Conservation (phyloP, 1,139 yeast genomes). For the Yamadazyma diospyri region DNA sequence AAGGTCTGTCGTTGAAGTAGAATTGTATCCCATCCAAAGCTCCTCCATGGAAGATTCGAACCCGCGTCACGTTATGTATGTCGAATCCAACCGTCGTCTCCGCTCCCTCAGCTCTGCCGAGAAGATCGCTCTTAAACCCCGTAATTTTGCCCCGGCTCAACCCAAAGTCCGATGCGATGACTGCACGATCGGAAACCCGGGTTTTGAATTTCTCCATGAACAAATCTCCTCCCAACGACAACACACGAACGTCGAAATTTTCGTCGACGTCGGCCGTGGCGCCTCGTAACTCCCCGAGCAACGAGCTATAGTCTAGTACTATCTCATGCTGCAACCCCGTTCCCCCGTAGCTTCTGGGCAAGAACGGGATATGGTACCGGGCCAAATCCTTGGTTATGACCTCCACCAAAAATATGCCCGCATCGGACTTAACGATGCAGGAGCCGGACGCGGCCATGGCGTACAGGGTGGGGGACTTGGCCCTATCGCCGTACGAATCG, state of each 20-base stretch:
- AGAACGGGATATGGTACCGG: conserved; percentile 56
- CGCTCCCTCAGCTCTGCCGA: conserved; percentile 32
- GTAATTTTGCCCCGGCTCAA: conserved; percentile 30
- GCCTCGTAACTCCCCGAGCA: conserved; percentile 34
- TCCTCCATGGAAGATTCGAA: conserved; percentile 65
- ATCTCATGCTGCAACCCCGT: conserved; percentile 55
- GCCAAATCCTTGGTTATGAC: conserved; percentile 61
- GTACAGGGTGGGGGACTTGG: conserved; percentile 25
- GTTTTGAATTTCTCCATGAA: conserved; percentile 29
- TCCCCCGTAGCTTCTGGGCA: conserved; percentile 56
- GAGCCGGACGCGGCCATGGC: conserved; percentile 36
- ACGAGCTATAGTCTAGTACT: conserved; percentile 45
- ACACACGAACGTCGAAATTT: conserved; percentile 46
- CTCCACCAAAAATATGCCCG: conserved; percentile 77
- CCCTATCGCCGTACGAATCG: conserved; percentile 15
- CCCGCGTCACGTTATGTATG: conserved; percentile 31
- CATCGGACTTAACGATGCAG: conserved; percentile 42
- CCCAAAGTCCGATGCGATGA: conserved; percentile 40
- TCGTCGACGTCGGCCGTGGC: conserved; percentile 24
- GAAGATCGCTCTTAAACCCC: conserved; percentile 44
- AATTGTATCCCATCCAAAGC: conserved; percentile 73
- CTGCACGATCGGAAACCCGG: conserved; percentile 15
- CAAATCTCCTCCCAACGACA: conserved; percentile 42
- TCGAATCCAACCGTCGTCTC: conserved; percentile 30
- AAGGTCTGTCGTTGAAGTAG: conserved; percentile 14